These are phyloP conservation scores for Aureobasidium uvarum DNA, from an alignment of 2,329 filamentous ascomycete genomes.

Conservation along the genomic window DNA sequence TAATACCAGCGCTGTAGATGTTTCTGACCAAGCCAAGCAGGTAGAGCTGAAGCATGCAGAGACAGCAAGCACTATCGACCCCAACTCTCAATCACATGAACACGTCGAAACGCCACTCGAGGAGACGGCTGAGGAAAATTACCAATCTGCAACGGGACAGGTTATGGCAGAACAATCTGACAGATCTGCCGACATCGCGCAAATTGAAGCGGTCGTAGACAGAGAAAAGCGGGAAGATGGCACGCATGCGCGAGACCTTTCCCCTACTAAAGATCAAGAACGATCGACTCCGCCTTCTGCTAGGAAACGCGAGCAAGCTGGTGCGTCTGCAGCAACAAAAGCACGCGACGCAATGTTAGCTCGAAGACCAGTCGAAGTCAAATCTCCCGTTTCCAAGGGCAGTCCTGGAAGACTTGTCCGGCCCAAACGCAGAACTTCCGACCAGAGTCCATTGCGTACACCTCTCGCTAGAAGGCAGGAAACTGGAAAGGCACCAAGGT, in stretches of 20 bases:
- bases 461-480: constrained; percentile 14
- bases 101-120: not conserved
- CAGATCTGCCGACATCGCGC: not conserved
- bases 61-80: constrained; percentile 1
- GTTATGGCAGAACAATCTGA: not conserved
- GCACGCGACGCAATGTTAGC: constrained; percentile 28
- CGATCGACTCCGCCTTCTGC: constrained; percentile 29
- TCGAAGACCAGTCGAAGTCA: not conserved
- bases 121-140: not conserved
- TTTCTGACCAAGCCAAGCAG: not conserved
- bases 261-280: not conserved
- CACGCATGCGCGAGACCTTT: not conserved
- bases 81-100: not conserved
- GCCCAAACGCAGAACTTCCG: constrained; percentile 28
- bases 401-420: constrained; percentile 29
- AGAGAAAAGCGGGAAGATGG: not conserved
- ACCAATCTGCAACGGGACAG: not conserved
- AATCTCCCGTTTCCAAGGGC: constrained; percentile 25
- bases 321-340: constrained; percentile 37
- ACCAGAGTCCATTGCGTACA: constrained; percentile 8
- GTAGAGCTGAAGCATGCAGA: not conserved
- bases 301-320: constrained; percentile 39
- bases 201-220: not conserved
- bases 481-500: constrained; percentile 12
- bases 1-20: not conserved